Evolutionary conservation across 2,329 filamentous ascomycete species (phyloP).

Genomic region (Fusarium mangiferae): DNA sequence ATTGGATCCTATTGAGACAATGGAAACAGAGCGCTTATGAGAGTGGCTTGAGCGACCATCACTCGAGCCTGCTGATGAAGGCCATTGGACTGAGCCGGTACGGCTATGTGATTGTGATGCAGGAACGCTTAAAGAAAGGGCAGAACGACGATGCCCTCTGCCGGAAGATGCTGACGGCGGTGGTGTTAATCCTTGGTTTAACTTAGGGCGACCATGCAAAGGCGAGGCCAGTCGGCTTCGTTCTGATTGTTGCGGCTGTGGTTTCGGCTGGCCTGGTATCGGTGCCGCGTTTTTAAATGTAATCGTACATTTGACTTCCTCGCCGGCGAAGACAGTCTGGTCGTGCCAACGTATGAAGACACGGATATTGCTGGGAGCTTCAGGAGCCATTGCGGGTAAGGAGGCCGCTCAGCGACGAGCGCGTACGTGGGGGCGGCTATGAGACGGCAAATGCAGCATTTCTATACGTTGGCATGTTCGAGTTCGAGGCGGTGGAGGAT

Average conservation of each 20-base stretch:
- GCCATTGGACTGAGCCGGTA: constrained; percentile 61
- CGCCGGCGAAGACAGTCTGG: constrained; percentile 93
- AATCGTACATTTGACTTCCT: constrained; percentile 94
- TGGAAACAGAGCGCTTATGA: constrained; percentile 82
- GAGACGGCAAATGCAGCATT: constrained; percentile 46
- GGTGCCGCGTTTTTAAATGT: constrained; percentile 89
- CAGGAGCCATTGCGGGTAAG: constrained; percentile 58
- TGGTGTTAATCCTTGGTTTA: constrained; percentile 57
- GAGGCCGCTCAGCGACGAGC: constrained; percentile 46
- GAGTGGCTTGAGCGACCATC: constrained; percentile 59
- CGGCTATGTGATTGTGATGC: constrained; percentile 57
- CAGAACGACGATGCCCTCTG: constrained; percentile 71
- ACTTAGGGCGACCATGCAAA: constrained; percentile 55
- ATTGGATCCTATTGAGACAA: constrained; percentile 77
- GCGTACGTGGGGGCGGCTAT: constrained; percentile 42
- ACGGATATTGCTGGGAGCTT: constrained; percentile 77
- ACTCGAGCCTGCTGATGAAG: constrained; percentile 44
- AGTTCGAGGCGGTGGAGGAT: constrained; percentile 1
- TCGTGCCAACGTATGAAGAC: constrained; percentile 97
- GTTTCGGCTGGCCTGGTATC: constrained; percentile 49
- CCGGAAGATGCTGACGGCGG: constrained; percentile 53
- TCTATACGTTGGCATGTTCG: constrained; percentile 40
- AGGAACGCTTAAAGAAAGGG: constrained; percentile 71
- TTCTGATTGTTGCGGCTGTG: constrained; percentile 41
- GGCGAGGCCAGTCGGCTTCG: constrained; percentile 56